Conservation (phyloP, 331 rosid species). For the Malus hybrid region DNA sequence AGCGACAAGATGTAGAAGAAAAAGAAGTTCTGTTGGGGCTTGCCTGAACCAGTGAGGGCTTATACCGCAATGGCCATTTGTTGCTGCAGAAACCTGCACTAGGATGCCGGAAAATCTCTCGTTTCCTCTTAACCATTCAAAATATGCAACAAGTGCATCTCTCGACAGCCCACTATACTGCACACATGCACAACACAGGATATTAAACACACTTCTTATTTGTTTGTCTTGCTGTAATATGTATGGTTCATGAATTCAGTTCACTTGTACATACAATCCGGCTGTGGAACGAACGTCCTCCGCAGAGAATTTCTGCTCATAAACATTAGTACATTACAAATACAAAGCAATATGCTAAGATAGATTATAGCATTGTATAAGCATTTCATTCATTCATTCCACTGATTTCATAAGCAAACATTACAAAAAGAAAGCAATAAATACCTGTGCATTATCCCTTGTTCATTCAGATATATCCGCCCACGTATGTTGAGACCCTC, state of each 20-base stretch:
- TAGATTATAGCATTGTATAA: background rate
- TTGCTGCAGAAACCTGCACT: conserved; percentile 70
- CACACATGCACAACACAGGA: conserved; percentile 13
- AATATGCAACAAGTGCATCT: conserved; percentile 67
- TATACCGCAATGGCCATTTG: conserved; percentile 82
- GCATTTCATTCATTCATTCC: background rate
- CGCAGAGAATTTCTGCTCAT: background rate
- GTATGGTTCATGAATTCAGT: background rate
- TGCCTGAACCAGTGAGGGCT: conserved; percentile 88
- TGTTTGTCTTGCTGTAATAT: background rate
- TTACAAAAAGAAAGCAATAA: background rate
- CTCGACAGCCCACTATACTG: conserved; percentile 93
- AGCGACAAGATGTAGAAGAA: background rate
- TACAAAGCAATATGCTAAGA: background rate
- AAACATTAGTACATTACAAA: background rate
- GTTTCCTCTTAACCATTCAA: conserved; percentile 76
- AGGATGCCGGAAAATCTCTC: conserved; percentile 58
- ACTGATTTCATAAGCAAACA: background rate
- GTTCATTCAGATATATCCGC: conserved; percentile 71
- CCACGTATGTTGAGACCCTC: conserved; percentile 77
- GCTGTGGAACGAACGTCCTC: background rate
- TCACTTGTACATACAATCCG: background rate
- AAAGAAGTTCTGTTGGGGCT: conserved; percentile 3
- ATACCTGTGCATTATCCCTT: conserved; percentile 94
- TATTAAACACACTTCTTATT: background rate